Conservation (phyloP, 371 early-diverging fungal species). For the Parasitella parasitica region DNA sequence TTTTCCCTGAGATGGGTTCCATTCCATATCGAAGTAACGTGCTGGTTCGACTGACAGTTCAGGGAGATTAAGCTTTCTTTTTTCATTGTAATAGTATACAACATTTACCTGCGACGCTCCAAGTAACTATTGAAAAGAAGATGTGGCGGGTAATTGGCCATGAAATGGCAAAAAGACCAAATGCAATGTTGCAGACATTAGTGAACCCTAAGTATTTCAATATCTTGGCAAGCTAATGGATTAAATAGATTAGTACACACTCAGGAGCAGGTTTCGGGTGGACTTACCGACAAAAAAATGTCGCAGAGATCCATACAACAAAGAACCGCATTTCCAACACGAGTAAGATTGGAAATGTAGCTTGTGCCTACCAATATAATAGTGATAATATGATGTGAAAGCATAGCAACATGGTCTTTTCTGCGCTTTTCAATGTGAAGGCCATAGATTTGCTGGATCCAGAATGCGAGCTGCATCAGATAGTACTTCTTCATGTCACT, state of each 20-base stretch:
- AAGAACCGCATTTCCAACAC: conserved; percentile 72
- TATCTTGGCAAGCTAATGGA: conserved; percentile 55
- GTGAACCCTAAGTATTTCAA: conserved; percentile 67
- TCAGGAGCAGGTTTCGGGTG: background rate
- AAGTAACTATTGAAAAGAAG: conserved; percentile 50
- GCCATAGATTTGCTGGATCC: conserved; percentile 69
- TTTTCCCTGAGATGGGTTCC: conserved; percentile 56
- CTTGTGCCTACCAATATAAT: conserved; percentile 52
- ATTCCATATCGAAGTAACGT: conserved; percentile 36
- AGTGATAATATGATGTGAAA: conserved; percentile 75
- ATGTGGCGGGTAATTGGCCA: conserved; percentile 75
- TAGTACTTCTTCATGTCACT: conserved; percentile 69
- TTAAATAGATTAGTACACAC: background rate
- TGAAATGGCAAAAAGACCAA: conserved; percentile 72
- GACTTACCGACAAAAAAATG: conserved; percentile 62
- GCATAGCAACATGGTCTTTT: conserved; percentile 71
- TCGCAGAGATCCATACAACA: conserved; percentile 80
- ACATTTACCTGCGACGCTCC: conserved; percentile 38
- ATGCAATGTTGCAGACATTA: conserved; percentile 59
- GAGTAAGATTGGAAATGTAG: conserved; percentile 65
- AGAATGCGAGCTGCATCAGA: conserved; percentile 70
- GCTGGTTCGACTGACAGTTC: conserved; percentile 36
- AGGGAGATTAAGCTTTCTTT: background rate
- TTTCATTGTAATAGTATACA: background rate
- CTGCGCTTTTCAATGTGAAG: conserved; percentile 70